A percentile compares a stretch with the other conserved stretches of the same genome.
Evolutionary conservation across 352 stramenopile genomes (phyloP).

Genomic region (Pythium brassicae): DNA sequence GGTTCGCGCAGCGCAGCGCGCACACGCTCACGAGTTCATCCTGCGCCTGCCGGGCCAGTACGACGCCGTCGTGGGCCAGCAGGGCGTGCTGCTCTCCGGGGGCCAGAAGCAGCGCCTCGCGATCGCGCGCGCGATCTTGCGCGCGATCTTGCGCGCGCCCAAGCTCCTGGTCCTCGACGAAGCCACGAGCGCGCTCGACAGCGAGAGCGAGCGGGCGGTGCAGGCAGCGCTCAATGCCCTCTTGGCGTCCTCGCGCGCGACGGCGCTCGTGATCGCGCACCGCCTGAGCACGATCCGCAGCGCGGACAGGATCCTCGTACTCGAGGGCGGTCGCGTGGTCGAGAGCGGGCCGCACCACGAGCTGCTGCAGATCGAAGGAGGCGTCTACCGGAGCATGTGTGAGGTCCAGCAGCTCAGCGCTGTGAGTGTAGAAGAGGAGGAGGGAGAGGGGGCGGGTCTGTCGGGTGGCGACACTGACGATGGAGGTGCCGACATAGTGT

Average conservation of each 20-base stretch:
- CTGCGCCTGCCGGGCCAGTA: slow-evolving; percentile 81
- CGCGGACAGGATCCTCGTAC: slow-evolving; percentile 56
- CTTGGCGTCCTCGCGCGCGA: slow-evolving; percentile 47
- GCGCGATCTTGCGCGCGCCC: slow-evolving; percentile 62
- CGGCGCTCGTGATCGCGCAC: slow-evolving; percentile 93
- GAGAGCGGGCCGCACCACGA: slow-evolving; percentile 44
- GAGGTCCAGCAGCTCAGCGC: slow-evolving; percentile 37
- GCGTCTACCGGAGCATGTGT: slow-evolving; percentile 74
- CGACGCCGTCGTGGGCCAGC: slow-evolving; percentile 48
- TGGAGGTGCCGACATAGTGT: neutral
- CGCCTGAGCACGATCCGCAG: slow-evolving; percentile 70
- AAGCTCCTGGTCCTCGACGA: slow-evolving; percentile 60
- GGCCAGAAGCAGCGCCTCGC: slow-evolving; percentile 35
- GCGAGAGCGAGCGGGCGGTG: slow-evolving; percentile 52
- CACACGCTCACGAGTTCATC: slow-evolving; percentile 60
- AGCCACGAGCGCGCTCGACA: slow-evolving; percentile 3
- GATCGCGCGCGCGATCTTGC: slow-evolving; percentile 50
- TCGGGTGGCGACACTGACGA: no score
- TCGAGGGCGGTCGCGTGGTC: slow-evolving; percentile 33
- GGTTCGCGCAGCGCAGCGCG: slow-evolving; percentile 21
- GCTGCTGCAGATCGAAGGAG: slow-evolving; percentile 50
- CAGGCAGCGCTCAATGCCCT: slow-evolving; percentile 62
- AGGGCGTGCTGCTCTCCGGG: slow-evolving; percentile 26
- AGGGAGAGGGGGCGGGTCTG: slow-evolving; percentile 9
- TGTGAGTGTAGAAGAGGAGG: neutral